Evolutionary conservation across 148 eudicot species (phyloP).

Genomic region (Vaccinium macrocarpon): DNA sequence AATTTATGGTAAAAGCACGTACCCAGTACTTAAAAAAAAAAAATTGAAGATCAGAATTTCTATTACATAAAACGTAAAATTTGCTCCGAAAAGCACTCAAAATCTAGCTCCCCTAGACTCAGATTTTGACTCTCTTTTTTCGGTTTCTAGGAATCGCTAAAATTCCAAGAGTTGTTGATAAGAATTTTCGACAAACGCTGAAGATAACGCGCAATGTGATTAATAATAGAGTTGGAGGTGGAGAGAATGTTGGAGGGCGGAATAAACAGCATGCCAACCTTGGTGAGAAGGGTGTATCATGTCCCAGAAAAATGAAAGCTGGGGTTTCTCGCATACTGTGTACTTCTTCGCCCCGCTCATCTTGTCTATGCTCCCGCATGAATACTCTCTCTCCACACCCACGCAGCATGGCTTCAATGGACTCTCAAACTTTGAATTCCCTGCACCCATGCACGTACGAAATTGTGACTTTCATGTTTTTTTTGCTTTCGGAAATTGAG

Average conservation of each 20-base stretch:
- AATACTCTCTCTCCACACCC: conserved; percentile 32
- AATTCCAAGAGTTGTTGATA: not conserved
- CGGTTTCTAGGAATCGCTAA: not conserved
- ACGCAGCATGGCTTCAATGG: conserved; percentile 51
- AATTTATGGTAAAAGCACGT: too few species aligned
- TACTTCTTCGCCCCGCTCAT: conserved; percentile 30
- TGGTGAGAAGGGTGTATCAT: conserved; percentile 57
- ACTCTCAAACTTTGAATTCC: conserved; percentile 9
- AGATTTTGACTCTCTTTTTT: too few species aligned
- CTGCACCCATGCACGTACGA: conserved; percentile 6
- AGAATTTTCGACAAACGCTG: too few species aligned
- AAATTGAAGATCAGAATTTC: not conserved
- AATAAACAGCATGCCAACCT: conserved; percentile 58
- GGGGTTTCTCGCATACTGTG: conserved; percentile 35
- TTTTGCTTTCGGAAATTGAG: not conserved
- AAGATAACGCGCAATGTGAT: too few species aligned
- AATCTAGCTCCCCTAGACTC: not conserved
- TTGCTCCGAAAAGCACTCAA: not conserved
- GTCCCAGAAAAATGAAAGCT: conserved; percentile 57
- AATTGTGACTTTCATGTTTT: not conserved
- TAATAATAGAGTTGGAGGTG: not conserved
- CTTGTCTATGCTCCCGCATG: conserved; percentile 44
- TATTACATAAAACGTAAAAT: not conserved
- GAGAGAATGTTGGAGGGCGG: conserved; percentile 34
- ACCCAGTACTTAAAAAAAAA: too few species aligned